phyloP scores from a whole-genome alignment of 169 alveolate genomes.

The Plasmodium gonderi region DNA sequence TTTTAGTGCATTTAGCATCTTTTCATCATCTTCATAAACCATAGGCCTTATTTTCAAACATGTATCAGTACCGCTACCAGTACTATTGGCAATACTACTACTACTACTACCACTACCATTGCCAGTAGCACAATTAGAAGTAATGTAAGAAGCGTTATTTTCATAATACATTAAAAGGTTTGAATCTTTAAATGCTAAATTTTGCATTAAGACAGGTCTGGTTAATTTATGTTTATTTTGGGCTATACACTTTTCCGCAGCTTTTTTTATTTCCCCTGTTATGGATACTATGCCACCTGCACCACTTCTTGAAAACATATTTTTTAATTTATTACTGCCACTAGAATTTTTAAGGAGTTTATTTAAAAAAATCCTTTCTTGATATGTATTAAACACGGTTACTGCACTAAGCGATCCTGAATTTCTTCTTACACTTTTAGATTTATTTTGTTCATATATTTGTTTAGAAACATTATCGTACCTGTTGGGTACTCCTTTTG shows the following conservation, averaged over 20 bases:
- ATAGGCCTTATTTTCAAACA: slow-evolving; percentile 47
- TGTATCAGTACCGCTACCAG: no score
- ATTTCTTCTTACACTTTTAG: background rate
- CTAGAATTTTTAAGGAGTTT: background rate
- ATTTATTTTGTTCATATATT: background rate
- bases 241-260: slow-evolving; percentile 10
- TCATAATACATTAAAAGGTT: slow-evolving; percentile 9
- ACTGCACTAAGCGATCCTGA: background rate
- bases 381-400: slow-evolving; percentile 26
- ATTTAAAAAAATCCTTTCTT: slow-evolving; percentile 5
- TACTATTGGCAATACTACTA: no score
- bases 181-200: slow-evolving; percentile 40
- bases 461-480: background rate
- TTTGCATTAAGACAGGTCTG: background rate
- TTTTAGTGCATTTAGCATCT: background rate
- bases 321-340: background rate
- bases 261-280: slow-evolving; percentile 5
- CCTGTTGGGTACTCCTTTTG: background rate
- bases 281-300: background rate
- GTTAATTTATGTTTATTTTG: slow-evolving; percentile 13
- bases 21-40: slow-evolving; percentile 9
- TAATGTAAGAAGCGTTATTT: background rate
- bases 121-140: background rate
- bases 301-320: background rate
- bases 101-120: no score